Conservation (phyloP, 2,329 filamentous ascomycete genomes). For the Xylariaceae sp. region DNA sequence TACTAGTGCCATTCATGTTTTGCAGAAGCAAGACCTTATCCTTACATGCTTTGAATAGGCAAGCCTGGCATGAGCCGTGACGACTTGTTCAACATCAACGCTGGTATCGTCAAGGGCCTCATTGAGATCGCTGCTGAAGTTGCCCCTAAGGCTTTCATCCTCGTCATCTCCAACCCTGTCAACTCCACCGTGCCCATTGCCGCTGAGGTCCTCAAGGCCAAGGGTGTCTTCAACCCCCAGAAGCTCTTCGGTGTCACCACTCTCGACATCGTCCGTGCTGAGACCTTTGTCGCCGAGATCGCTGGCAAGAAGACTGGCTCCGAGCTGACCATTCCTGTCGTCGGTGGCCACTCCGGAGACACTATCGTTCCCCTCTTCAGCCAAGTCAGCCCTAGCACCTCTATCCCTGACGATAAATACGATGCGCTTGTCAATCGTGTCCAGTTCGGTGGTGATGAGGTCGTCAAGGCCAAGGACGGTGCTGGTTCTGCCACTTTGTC, state of each 20-base stretch:
- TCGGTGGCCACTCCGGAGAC: constrained; percentile 96
- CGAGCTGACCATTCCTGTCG: constrained; percentile 82
- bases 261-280: constrained; percentile 94
- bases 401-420: constrained; percentile 85
- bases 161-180: constrained; percentile 98
- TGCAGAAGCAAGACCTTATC: too few relatives aligned
- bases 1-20: too few relatives aligned
- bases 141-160: constrained; percentile 87
- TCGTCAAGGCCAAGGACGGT: constrained; percentile 92
- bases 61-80: constrained; percentile 99
- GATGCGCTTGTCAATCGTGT: constrained; percentile 89
- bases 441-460: constrained; percentile 96
- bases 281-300: constrained; percentile 90
- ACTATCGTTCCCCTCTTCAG: constrained; percentile 98
- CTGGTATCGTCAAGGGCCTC: constrained; percentile 92
- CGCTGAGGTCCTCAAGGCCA: constrained; percentile 91
- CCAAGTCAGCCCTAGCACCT: constrained; percentile 74
- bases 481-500: constrained; percentile 86
- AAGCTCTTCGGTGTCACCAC: constrained; percentile 98
- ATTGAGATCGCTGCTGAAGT: constrained; percentile 84
- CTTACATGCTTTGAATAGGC: constrained; percentile 49
- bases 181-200: constrained; percentile 98
- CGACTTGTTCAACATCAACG: constrained; percentile 99
- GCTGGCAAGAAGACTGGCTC: constrained; percentile 77
- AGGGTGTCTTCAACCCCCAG: constrained; percentile 90